A percentile compares a stretch with the other conserved stretches of the same genome.
These are phyloP conservation scores for Casuarina glauca DNA, from an alignment of 306 rosid species.

Conservation along the genomic window DNA sequence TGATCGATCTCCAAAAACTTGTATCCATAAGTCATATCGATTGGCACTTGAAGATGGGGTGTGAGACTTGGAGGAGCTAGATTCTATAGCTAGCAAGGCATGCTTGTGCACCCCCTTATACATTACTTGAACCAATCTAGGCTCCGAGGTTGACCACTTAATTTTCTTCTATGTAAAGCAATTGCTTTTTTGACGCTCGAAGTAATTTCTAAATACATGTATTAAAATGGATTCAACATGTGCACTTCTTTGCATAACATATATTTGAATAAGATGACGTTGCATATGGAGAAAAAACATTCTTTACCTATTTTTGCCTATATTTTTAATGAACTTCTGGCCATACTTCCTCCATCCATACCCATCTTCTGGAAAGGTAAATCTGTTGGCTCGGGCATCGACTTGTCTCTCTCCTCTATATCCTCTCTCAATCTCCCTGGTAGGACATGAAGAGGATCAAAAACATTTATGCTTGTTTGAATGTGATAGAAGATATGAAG, in stretches of 20 bases:
- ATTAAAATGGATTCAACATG: no score
- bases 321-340: not conserved
- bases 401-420: not conserved
- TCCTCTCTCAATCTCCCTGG: not conserved
- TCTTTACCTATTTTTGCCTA: not conserved
- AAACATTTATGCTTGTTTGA: not conserved
- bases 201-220: not conserved
- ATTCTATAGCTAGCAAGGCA: not conserved
- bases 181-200: constrained; percentile 4
- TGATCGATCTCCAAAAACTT: constrained; percentile 6
- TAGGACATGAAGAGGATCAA: not conserved
- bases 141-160: not conserved
- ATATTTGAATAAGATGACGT: not conserved
- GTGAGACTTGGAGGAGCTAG: not conserved
- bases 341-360: constrained; percentile 8
- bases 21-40: not conserved
- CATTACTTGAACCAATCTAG: not conserved
- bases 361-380: constrained; percentile 1
- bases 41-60: not conserved
- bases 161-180: not conserved
- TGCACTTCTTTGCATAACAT: no score
- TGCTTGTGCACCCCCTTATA: constrained; percentile 1
- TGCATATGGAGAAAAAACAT: not conserved
- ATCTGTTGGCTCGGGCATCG: not conserved
- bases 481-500: no score